Base-by-base conservation (phyloP, 2,329 filamentous ascomycete genomes). In the Aspergillus glaucus region DNA sequence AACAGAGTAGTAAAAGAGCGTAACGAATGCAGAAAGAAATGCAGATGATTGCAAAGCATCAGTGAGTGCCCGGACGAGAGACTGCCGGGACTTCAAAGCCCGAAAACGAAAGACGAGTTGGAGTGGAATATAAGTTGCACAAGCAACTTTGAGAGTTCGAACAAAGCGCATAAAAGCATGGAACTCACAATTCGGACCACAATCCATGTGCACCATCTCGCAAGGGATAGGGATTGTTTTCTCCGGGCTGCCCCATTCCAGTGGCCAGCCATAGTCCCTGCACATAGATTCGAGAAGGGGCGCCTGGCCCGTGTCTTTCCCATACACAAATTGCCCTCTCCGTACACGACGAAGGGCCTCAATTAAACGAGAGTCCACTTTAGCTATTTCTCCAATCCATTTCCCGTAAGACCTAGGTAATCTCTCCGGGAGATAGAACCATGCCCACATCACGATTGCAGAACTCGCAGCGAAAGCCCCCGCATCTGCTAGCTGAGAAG, bases 381-480 rank as follows among this genome's bases (percentile, higher is more conserved):
- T 78, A 3, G 89, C 88, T 3, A 85, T 86, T 19, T 84, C 82
- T 37, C 79, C 81, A 58, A 95, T 93, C 88, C 89, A 94, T 63
- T 83, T 85, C 59, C 83, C 85, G 71, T 94, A 94, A 37, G 84
- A 78, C 24, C 73, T 76, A 2, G 89, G 89, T 1, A 95, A 77
- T 17, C 80, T 77, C 32, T 80, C 75, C 0, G 88, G 87, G 8
- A 75, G 66, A 70, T 92, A 95, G 64, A 94, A 85, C 87, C 87
- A 95, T 15, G 87, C 80, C 85, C 87, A 92, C 89, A 94, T 95
- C 56, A 94, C 84, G 34, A 88, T 71, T 19, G 84, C 85, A 36
- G 80, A 83, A 17, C 87, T 90, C 30, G 78, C 66, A 41, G 85
- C 81, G 65, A 95, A 94, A 15, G 91, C 70, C 5, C 79, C 69